A percentile compares a stretch with the other conserved stretches of the same genome.
phyloP scores from a whole-genome alignment of 768 basidiomycete species.

The Collybia mongolica region DNA sequence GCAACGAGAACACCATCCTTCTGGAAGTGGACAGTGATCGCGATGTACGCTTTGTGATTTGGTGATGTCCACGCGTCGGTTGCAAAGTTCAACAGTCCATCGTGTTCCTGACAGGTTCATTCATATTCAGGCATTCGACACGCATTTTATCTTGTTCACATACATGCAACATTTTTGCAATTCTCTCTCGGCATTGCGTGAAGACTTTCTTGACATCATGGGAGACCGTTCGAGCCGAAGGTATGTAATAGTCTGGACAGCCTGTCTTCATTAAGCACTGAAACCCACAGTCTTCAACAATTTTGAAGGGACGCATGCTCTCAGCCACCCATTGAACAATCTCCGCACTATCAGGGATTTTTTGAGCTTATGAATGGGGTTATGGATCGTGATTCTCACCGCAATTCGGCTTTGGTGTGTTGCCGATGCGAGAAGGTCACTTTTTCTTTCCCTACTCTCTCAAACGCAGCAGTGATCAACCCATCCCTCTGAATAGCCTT shows the following conservation, averaged over 20 bases:
- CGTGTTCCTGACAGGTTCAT: not conserved
- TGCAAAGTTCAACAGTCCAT: not conserved
- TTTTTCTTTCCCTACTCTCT: conserved; percentile 14
- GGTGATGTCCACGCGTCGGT: not conserved
- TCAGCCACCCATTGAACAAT: conserved; percentile 33
- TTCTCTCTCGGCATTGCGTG: conserved; percentile 5
- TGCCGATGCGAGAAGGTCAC: conserved; percentile 23
- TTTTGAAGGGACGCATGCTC: conserved; percentile 26
- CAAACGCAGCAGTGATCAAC: too few relatives aligned
- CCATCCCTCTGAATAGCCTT: too few relatives aligned
- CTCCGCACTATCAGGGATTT: conserved; percentile 24
- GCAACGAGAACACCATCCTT: conserved; percentile 20
- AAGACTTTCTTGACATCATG: conserved; percentile 29
- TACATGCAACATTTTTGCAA: conserved; percentile 28
- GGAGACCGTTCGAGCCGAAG: conserved; percentile 25
- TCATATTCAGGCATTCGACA: not conserved
- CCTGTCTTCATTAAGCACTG: conserved; percentile 28
- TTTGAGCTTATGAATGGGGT: too few relatives aligned
- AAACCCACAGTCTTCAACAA: conserved; percentile 30
- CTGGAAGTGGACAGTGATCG: conserved; percentile 26
- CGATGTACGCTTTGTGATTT: conserved; percentile 17
- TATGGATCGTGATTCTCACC: too few relatives aligned
- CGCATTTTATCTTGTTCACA: not conserved
- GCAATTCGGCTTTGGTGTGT: conserved; percentile 19
- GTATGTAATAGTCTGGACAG: conserved; percentile 28